phyloP scores from a whole-genome alignment of 371 early-diverging fungal species.

The Apophysomyces trapeziformis region DNA sequence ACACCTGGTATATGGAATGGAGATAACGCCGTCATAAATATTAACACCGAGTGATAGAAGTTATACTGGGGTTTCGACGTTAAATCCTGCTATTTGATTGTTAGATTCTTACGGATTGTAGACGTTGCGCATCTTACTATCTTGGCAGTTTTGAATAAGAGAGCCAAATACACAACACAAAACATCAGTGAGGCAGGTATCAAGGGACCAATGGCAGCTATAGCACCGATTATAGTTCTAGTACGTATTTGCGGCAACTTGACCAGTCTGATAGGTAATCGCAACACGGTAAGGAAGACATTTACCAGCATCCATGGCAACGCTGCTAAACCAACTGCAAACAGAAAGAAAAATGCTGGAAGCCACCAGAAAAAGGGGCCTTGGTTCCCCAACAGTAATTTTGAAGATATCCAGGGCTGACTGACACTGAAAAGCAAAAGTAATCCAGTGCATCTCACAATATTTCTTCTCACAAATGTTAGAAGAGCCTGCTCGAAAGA shows the following conservation, averaged over 20 bases:
- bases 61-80: conserved; percentile 39
- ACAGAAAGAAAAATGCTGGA: neutral
- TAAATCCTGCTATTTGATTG: too few species aligned
- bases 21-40: conserved; percentile 50
- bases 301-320: conserved; percentile 39
- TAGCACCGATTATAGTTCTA: neutral
- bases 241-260: neutral
- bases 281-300: conserved; percentile 39
- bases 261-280: conserved; percentile 23
- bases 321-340: neutral
- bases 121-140: conserved; percentile 11
- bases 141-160: conserved; percentile 15
- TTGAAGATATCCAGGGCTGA: neutral
- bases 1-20: conserved; percentile 51
- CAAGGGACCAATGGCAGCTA: conserved; percentile 23
- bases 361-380: conserved; percentile 41
- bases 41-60: conserved; percentile 51
- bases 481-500: conserved; percentile 17
- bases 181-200: conserved; percentile 21
- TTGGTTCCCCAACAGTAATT: conserved; percentile 41
- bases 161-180: conserved; percentile 12
- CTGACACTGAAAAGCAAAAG: conserved; percentile 19
- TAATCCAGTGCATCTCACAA: conserved; percentile 15
- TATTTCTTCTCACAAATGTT: conserved; percentile 14
- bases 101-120: too few species aligned